Evolutionary conservation across 2,329 filamentous ascomycete genomes (phyloP).

Genomic region (Hypoxylon sp.): DNA sequence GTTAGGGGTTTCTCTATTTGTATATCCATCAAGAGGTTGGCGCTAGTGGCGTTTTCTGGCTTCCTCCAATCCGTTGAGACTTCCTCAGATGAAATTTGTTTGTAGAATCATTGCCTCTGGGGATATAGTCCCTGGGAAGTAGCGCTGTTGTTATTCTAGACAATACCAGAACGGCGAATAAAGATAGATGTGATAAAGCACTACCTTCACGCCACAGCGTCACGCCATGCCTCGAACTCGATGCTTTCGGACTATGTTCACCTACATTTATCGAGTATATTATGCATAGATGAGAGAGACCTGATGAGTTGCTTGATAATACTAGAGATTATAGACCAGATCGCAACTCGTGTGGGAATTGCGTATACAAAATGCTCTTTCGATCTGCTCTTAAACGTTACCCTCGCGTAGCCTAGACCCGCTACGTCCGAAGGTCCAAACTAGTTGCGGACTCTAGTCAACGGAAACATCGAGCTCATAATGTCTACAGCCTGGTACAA

Average conservation of each 20-base stretch:
- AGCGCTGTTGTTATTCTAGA: not conserved
- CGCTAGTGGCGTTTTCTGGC: conserved; percentile 22
- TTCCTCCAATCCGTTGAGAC: not conserved
- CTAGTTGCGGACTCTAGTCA: not conserved
- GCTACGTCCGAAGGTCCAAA: not conserved
- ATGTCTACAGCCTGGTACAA: not conserved
- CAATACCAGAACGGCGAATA: not conserved
- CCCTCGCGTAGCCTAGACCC: not conserved
- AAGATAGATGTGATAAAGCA: not conserved
- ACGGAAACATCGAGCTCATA: not conserved
- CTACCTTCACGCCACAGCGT: not conserved
- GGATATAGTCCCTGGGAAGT: not conserved
- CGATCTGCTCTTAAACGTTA: not conserved
- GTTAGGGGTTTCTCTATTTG: not conserved
- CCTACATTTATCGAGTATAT: not conserved
- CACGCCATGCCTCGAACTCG: not conserved
- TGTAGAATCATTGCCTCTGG: conserved; percentile 2
- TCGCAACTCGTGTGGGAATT: not conserved
- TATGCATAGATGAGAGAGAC: no score
- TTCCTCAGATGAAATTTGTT: conserved; percentile 12
- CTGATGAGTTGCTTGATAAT: no score
- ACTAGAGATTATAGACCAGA: not conserved
- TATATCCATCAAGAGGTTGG: conserved; percentile 3
- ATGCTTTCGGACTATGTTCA: not conserved
- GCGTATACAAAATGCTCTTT: no score